Evolutionary conservation across 108 stramenopile species (phyloP).

Genomic region (Mayamaea pseudoterrestris): DNA sequence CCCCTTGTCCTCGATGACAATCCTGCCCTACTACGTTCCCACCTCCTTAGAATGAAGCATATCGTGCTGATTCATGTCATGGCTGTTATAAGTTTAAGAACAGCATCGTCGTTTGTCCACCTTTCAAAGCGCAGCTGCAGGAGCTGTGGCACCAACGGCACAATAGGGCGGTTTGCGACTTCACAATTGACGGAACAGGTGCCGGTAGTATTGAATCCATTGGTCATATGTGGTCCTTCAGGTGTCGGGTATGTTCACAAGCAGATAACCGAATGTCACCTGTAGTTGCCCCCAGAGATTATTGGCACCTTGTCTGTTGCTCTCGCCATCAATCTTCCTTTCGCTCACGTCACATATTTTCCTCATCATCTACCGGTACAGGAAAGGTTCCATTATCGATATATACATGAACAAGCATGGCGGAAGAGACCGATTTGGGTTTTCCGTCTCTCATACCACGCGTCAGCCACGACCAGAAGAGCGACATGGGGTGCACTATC

Average conservation of each 20-base stretch:
- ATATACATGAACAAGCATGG: constrained; percentile 16
- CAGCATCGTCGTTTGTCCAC: too few species aligned
- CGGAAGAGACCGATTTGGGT: constrained; percentile 25
- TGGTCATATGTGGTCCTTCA: constrained; percentile 36
- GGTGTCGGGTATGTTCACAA: constrained; percentile 25
- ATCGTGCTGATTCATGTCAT: too few species aligned
- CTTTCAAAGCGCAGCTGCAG: too few species aligned
- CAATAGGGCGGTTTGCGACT: too few species aligned
- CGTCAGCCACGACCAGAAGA: constrained; percentile 80
- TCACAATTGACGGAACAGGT: too few species aligned
- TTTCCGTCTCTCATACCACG: constrained; percentile 87
- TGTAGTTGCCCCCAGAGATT: neutral
- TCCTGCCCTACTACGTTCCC: too few species aligned
- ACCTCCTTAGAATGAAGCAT: too few species aligned
- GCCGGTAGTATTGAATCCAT: constrained; percentile 22
- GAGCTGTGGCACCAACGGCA: too few species aligned
- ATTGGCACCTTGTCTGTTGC: too few species aligned
- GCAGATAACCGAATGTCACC: neutral
- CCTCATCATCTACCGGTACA: constrained; percentile 18
- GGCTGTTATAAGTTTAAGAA: too few species aligned
- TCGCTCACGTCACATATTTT: neutral
- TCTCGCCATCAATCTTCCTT: too few species aligned
- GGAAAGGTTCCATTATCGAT: constrained; percentile 48
- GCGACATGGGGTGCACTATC: constrained; percentile 81
- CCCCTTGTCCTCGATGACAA: too few species aligned